Evolutionary conservation across 1,139 yeast species (phyloP), one percentile per base, ranked within the genome.

Genomic region (Yamadazyma spencermartinsiae): DNA sequence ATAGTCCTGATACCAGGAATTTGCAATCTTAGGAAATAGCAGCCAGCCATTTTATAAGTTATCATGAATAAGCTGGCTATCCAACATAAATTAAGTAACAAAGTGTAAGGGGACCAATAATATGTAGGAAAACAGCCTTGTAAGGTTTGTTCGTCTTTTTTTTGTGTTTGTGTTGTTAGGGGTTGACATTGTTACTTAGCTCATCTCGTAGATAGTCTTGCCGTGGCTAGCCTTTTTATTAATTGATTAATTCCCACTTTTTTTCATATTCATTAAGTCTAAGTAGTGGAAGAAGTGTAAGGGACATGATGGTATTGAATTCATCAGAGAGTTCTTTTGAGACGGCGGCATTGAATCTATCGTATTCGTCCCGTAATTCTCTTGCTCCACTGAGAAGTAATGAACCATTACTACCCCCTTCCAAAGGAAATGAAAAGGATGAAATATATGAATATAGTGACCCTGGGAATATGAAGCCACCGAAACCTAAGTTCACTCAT

Each of bases 311-410:
- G 41, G 33, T 43, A 26, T 23, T 38, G 11, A 28, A 40, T 12
- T 38, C 43, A 10, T 40, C 51, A 1, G 45, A 35, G 38, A 39
- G 43, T 17, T 42, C 51, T 2, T 50, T 39, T 38, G 50, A 50
- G 32, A 48, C 52, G 13, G 51, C 52, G 5, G 45, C 49, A 10
- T 34, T 40, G 31, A 40, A 37, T 23, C 28, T 46, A 33, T 43
- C 50, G 9, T 41, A 41, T 32, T 46, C 51, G 2, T 43, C 51
- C 9, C 44, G 39, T 15, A 28, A 28, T 31, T 45, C 52, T 8
- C 37, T 46, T 16, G 40, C 42, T 6, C 47, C 41, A 2, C 49
- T 40, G 47, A 39, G 33, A 17, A 44, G 49, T 36, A 41, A 38
- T 40, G 47, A 45, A 11, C 27, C 30, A 16, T 33, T 42, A 25